Percentiles rank a stretch among this genome's conserved stretches.
Evolutionary conservation across 2,329 filamentous ascomycete genomes (phyloP).

Genomic region (Colletotrichum orbiculare): DNA sequence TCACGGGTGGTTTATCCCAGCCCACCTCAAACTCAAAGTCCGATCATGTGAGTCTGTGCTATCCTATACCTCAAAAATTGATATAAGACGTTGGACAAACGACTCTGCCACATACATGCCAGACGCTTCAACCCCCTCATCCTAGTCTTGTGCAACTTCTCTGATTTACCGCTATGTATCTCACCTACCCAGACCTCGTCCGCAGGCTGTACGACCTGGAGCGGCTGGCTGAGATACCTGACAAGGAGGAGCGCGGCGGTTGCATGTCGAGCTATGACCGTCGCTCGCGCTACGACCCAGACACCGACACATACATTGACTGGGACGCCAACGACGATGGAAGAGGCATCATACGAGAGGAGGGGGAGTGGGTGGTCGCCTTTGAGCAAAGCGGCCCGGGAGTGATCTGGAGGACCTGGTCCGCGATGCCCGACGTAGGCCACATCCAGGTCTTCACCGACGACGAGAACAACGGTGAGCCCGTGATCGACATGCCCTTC

Average conservation of each 20-base stretch:
- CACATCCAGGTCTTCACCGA: conserved; percentile 31
- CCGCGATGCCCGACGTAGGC: conserved; percentile 29
- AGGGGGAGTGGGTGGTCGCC: conserved; percentile 27
- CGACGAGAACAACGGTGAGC: conserved; percentile 1
- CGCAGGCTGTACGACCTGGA: conserved; percentile 31
- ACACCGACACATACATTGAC: conserved; percentile 29
- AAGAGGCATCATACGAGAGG: conserved; percentile 26
- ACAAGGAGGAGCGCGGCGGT: conserved; percentile 23
- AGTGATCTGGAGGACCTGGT: conserved; percentile 33
- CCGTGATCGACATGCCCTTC: conserved; percentile 28
- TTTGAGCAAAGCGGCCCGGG: conserved; percentile 32
- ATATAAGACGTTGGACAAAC: too few relatives aligned
- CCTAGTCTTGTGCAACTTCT: too few relatives aligned
- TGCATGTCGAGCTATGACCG: conserved; percentile 36
- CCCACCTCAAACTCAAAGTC: too few relatives aligned
- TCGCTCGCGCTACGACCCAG: conserved; percentile 29
- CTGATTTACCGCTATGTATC: neutral
- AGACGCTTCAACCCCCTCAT: too few relatives aligned
- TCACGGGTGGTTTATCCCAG: too few relatives aligned
- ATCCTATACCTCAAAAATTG: too few relatives aligned
- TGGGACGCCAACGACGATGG: conserved; percentile 35
- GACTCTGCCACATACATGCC: too few relatives aligned
- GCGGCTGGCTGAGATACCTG: conserved; percentile 27
- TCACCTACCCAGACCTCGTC: conserved; percentile 30
- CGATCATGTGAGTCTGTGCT: too few relatives aligned